These are phyloP conservation scores for Daedaleopsis nitida DNA, from an alignment of 768 basidiomycete genomes.

Conservation along the genomic window DNA sequence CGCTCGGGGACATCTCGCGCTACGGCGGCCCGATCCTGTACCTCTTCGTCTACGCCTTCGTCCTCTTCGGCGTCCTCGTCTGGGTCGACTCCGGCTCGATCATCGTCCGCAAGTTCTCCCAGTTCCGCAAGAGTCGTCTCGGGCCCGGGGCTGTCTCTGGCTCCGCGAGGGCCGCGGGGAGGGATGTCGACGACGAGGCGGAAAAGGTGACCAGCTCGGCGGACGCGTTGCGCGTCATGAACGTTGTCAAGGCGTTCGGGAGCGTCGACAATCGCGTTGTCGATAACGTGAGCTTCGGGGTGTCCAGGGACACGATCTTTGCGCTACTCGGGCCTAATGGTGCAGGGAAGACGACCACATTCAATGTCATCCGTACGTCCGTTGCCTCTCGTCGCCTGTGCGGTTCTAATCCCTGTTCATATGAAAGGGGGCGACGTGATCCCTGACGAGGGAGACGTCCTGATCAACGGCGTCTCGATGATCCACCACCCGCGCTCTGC, in stretches of 20 bases:
- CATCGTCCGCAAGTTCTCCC: conserved; percentile 37
- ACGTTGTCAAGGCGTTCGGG: conserved; percentile 62
- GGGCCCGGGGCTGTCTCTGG: neutral
- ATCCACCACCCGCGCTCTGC: conserved; percentile 64
- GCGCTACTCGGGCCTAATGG: conserved; percentile 82
- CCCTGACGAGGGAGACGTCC: conserved; percentile 68
- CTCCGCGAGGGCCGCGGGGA: conserved; percentile 4
- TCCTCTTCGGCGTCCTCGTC: conserved; percentile 65
- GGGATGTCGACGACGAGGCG: conserved; percentile 61
- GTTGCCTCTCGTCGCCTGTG: neutral
- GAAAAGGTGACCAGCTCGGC: conserved; percentile 46
- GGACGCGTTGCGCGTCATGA: conserved; percentile 63
- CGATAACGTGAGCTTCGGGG: conserved; percentile 72
- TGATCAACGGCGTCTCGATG: conserved; percentile 68
- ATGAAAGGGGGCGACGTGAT: conserved; percentile 62
- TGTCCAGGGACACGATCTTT: conserved; percentile 63
- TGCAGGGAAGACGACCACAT: conserved; percentile 81
- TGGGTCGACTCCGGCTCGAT: conserved; percentile 73
- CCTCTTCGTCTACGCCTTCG: conserved; percentile 58
- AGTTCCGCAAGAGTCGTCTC: conserved; percentile 9
- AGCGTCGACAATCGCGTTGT: conserved; percentile 53
- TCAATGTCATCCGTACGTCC: conserved; percentile 74
- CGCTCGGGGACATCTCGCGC: conserved; percentile 54
- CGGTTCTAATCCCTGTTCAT: neutral
- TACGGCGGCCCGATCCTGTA: conserved; percentile 80